Conservation (phyloP, 345 rosid species). For the Brassica napus region DNA sequence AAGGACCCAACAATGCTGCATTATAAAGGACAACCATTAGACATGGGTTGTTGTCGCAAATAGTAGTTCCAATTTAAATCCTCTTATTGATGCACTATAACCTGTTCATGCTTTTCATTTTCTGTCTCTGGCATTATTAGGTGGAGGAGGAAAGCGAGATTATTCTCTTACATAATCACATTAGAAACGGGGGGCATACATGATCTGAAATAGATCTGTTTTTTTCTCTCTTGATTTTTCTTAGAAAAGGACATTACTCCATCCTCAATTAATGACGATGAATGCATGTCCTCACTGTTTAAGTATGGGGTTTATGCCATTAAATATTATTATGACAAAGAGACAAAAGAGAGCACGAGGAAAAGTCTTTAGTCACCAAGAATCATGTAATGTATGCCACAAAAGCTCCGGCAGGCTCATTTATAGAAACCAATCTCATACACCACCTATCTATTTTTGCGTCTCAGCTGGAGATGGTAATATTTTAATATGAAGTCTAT, state of each 20-base stretch:
- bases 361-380: background rate
- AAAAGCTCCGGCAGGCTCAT: constrained; percentile 10
- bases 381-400: constrained; percentile 14
- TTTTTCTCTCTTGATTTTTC: background rate
- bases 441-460: background rate
- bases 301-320: constrained; percentile 10
- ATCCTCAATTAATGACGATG: constrained; percentile 19
- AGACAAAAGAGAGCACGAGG: background rate
- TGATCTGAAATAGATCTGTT: constrained; percentile 25
- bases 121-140: constrained; percentile 35
- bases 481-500: background rate
- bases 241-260: constrained; percentile 23
- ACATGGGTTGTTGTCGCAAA: constrained; percentile 33
- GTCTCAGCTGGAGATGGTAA: background rate
- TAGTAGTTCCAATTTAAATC: constrained; percentile 33
- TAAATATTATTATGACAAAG: background rate
- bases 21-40: constrained; percentile 26
- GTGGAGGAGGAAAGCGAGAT: constrained; percentile 17
- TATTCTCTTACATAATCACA: constrained; percentile 31
- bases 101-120: constrained; percentile 34
- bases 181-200: constrained; percentile 24
- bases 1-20: constrained; percentile 39
- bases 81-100: constrained; percentile 32
- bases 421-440: constrained; percentile 10
- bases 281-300: constrained; percentile 22